Conservation (phyloP, 768 basidiomycete species). For the Calocera viscosa region DNA sequence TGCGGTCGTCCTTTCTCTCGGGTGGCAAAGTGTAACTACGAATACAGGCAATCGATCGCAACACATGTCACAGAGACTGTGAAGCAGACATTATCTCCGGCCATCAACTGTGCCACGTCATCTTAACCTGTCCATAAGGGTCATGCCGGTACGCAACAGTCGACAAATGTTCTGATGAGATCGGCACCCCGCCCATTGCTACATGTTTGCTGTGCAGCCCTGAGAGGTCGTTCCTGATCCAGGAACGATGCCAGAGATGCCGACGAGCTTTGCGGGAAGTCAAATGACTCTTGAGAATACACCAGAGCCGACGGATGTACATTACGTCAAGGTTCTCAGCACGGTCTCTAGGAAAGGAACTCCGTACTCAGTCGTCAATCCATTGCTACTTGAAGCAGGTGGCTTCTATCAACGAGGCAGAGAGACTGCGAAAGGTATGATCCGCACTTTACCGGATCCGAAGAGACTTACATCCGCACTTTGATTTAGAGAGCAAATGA, state of each 20-base stretch:
- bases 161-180: neutral
- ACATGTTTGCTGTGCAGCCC: neutral
- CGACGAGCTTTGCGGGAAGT: neutral
- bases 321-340: neutral
- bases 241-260: neutral
- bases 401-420: too few species aligned
- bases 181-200: neutral
- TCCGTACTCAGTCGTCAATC: too few species aligned
- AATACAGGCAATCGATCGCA: neutral
- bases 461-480: too few species aligned
- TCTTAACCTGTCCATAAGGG: neutral
- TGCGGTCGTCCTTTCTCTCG: too few species aligned
- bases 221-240: constrained; percentile 3
- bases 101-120: neutral
- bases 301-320: neutral
- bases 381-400: too few species aligned
- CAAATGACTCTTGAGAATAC: neutral
- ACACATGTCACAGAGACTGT: neutral
- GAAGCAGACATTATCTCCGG: neutral
- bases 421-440: too few species aligned
- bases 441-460: too few species aligned
- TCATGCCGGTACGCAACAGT: neutral
- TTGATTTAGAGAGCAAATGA: too few species aligned
- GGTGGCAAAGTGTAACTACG: neutral
- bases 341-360: neutral